phyloP scores from a whole-genome alignment of 208 protist species.

The Wallacemonas sp. region DNA sequence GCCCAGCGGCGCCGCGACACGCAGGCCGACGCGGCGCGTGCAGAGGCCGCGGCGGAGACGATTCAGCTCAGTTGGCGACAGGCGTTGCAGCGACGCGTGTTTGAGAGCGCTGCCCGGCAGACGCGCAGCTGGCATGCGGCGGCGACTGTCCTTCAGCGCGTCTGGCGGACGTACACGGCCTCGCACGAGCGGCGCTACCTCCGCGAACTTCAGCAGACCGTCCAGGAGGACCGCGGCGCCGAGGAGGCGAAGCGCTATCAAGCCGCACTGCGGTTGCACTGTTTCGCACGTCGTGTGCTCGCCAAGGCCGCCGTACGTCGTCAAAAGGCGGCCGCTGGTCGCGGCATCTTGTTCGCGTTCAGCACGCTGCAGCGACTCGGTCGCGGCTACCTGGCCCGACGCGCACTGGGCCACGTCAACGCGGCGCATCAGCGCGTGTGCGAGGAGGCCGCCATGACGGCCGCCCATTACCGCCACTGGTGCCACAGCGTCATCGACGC shows the following conservation, averaged over 20 bases:
- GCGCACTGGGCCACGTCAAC: slow-evolving; percentile 6
- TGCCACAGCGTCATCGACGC: slow-evolving; percentile 13
- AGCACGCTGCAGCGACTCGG: slow-evolving; percentile 38
- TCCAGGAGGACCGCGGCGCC: slow-evolving; percentile 41
- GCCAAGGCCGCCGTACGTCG: slow-evolving; percentile 36
- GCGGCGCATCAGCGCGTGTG: slow-evolving; percentile 11
- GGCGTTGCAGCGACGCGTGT: slow-evolving; percentile 34
- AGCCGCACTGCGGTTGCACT: slow-evolving; percentile 43
- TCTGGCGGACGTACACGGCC: slow-evolving; percentile 43
- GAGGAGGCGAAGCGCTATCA: slow-evolving; percentile 34
- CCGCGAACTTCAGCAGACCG: slow-evolving; percentile 37
- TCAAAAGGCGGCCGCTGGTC: slow-evolving; percentile 41
- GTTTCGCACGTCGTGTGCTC: slow-evolving; percentile 47
- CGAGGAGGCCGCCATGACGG: slow-evolving; percentile 15
- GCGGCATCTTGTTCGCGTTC: slow-evolving; percentile 47
- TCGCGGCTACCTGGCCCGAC: slow-evolving; percentile 35
- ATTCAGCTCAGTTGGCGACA: slow-evolving; percentile 45
- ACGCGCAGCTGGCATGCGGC: slow-evolving; percentile 41
- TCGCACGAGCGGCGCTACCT: slow-evolving; percentile 62
- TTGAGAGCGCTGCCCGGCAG: slow-evolving; percentile 33
- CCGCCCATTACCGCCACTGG: slow-evolving; percentile 2
- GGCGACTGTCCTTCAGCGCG: slow-evolving; percentile 46
- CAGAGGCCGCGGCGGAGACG: slow-evolving; percentile 37
- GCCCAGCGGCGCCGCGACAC: slow-evolving; percentile 30
- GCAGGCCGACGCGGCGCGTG: neutral